Conservation (phyloP, 257 asterid species). For the Penstemon newberryi region DNA sequence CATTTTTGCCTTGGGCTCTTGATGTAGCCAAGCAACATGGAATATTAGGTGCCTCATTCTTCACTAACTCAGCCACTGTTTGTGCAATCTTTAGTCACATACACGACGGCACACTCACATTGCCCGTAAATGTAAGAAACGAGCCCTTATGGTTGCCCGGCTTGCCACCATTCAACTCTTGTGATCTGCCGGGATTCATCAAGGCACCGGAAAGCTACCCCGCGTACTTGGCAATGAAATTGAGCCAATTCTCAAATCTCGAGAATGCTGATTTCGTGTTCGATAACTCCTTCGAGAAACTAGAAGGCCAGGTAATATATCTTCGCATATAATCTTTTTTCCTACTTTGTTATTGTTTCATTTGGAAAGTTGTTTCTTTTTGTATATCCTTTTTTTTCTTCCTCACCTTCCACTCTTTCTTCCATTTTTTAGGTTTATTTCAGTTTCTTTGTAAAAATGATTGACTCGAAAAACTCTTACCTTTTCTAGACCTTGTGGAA, state of each 20-base stretch:
- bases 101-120: conserved; percentile 37
- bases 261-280: conserved; percentile 58
- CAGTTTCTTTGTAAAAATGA: no score
- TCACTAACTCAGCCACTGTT: conserved; percentile 63
- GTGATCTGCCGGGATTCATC: conserved; percentile 60
- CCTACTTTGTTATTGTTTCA: not conserved
- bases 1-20: conserved; percentile 76
- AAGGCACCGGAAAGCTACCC: conserved; percentile 64
- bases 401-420: no score
- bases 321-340: not conserved
- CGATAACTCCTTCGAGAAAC: conserved; percentile 43
- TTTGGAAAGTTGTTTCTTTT: not conserved
- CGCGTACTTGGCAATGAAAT: conserved; percentile 61
- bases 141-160: conserved; percentile 50
- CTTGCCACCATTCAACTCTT: conserved; percentile 45
- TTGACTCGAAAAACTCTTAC: no score
- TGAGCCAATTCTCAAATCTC: conserved; percentile 61
- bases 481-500: no score
- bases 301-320: conserved; percentile 49
- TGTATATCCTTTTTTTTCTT: no score
- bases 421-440: no score
- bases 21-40: conserved; percentile 57
- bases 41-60: conserved; percentile 58
- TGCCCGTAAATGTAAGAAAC: conserved; percentile 45
- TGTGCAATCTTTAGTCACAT: conserved; percentile 52